Base-by-base conservation (phyloP, 495 filamentous ascomycete genomes). In the Lentithecium fluviatile region DNA sequence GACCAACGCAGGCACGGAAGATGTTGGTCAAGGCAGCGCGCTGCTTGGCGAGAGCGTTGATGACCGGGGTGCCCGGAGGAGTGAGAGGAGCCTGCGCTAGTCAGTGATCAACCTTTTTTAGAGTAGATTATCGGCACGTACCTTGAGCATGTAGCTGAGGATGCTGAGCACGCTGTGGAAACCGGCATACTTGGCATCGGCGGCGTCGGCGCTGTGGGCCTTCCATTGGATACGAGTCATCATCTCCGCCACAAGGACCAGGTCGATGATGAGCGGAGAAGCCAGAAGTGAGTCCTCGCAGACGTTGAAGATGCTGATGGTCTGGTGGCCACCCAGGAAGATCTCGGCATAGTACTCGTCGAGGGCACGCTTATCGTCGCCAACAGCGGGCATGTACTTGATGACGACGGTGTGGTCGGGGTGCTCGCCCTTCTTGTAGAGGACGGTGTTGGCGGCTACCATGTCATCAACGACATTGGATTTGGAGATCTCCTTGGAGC, bases 311-410 rank as follows among this genome's bases (percentile, higher is more conserved):
- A 98, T 80, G 66, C 88, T 93, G 76, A 98, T 97, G 65, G 91
- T 96, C 80, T 98, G 94, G 78, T 97, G 95, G 26, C 94, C 94
- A 64, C 94, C 94, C 80, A 97, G 83, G 84, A 98, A 98, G 76
- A 98, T 98, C 82, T 98, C 95, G 55, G 89, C 95, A 69, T 96
- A 96, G 82, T 98, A 98, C 79, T 98, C 94, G 70, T 98, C 94
- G 45, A 98, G 81, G 52, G 94, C 94, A 69, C 94, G 95, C 85
- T 98, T 98, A 82, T 96, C 95, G 78, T 98, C 94, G 56, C 94
- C 94, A 43, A 98, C 94, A 66, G 93, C 93, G 13, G 95, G 94
- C 91, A 98, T 95, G 82, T 98, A 98, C 83, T 78, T 78, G 71
- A 78, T 78, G 38, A 78, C 76, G 61, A 78, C 76, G 17, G 68